A percentile compares a stretch with the other conserved stretches of the same genome.
Evolutionary conservation across 2,329 filamentous ascomycete species (phyloP).

Genomic region (Penicillium olsonii): DNA sequence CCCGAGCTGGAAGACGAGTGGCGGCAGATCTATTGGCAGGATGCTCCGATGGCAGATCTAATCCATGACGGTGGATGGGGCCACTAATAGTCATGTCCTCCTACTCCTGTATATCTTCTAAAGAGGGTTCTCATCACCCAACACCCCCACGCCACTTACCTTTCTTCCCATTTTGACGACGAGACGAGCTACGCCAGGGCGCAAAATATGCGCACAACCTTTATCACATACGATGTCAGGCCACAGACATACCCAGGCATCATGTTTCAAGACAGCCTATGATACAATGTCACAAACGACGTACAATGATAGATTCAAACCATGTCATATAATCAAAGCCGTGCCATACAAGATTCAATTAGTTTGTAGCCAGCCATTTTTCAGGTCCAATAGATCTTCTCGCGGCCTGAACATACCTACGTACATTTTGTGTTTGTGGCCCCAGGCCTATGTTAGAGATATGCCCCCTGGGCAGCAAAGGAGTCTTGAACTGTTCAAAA

Average conservation of each 20-base stretch:
- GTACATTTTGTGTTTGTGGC: too few species aligned
- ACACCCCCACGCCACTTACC: background rate
- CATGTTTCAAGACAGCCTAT: constrained; percentile 4
- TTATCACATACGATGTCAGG: constrained; percentile 5
- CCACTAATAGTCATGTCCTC: constrained; percentile 22
- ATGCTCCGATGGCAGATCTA: constrained; percentile 44
- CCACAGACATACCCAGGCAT: constrained; percentile 3
- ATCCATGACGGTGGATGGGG: constrained; percentile 45
- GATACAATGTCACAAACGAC: constrained; percentile 25
- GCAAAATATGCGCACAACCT: constrained; percentile 9
- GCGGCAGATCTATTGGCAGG: constrained; percentile 48
- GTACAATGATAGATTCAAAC: constrained; percentile 24
- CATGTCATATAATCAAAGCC: constrained; percentile 18
- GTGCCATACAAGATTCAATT: background rate
- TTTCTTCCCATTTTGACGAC: constrained; percentile 14
- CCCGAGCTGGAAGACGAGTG: constrained; percentile 47
- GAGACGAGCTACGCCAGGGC: constrained; percentile 26
- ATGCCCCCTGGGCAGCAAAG: too few species aligned
- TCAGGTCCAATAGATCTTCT: too few species aligned
- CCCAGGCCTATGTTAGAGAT: too few species aligned
- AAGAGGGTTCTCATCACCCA: background rate
- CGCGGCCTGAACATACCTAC: too few species aligned
- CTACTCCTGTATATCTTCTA: constrained; percentile 1
- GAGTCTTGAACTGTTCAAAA: too few species aligned
- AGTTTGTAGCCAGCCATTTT: too few species aligned